Percentiles rank a stretch among this genome's conserved stretches.
These are phyloP conservation scores for Nicotiana paniculata DNA, from an alignment of 257 asterid species.

Conservation along the genomic window DNA sequence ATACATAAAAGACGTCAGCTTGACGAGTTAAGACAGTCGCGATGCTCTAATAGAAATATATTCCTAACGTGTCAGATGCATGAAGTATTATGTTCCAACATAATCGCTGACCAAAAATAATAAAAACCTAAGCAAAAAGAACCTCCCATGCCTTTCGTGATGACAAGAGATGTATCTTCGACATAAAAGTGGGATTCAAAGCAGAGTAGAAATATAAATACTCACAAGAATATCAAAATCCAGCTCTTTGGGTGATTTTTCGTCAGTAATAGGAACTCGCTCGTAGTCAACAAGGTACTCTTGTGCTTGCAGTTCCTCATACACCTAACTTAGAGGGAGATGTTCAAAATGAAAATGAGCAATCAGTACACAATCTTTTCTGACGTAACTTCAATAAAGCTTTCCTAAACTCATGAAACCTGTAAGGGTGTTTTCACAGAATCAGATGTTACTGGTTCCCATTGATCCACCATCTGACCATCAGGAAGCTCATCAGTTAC, in stretches of 20 bases:
- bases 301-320: constrained; percentile 65
- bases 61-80: not conserved
- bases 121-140: not conserved
- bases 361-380: not conserved
- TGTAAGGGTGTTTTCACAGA: constrained; percentile 90
- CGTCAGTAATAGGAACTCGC: constrained; percentile 94
- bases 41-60: not conserved
- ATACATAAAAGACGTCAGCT: not conserved
- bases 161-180: not conserved
- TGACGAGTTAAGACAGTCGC: not conserved
- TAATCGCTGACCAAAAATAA: not conserved
- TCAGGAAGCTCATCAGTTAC: constrained; percentile 98
- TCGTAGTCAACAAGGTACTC: constrained; percentile 88
- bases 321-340: constrained; percentile 58
- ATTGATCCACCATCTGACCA: constrained; percentile 99
- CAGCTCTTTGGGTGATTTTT: constrained; percentile 94
- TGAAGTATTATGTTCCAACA: not conserved
- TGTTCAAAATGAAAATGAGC: constrained; percentile 12
- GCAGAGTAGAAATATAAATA: constrained; percentile 13
- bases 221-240: constrained; percentile 93
- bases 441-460: constrained; percentile 87
- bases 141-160: not conserved
- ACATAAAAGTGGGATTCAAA: constrained; percentile 5
- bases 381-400: not conserved
- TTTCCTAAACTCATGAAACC: constrained; percentile 30